phyloP scores from a whole-genome alignment of 2,329 filamentous ascomycete genomes.

The Reticulascus tulasneorum region DNA sequence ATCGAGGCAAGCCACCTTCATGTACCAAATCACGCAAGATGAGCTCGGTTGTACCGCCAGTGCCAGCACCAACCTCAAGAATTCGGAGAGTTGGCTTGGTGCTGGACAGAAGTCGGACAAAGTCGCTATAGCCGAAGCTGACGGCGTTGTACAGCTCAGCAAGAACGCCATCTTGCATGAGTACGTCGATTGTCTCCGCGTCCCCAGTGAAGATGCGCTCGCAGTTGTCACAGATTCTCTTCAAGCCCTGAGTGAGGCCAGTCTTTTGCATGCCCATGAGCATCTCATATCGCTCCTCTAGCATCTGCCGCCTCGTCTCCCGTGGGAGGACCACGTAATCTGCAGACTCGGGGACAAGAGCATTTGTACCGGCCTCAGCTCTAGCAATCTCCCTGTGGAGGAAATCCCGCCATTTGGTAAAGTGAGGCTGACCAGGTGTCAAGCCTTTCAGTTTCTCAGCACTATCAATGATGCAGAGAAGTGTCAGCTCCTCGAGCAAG shows the following conservation, averaged over 20 bases:
- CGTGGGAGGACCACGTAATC: not conserved
- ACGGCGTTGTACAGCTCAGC: constrained; percentile 1
- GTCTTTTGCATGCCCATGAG: no score
- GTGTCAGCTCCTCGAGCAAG: constrained; percentile 1
- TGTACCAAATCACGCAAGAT: not conserved
- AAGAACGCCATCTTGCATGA: constrained; percentile 20
- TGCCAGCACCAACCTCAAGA: constrained; percentile 10
- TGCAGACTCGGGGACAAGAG: not conserved
- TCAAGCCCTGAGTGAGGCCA: not conserved
- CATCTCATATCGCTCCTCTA: no score
- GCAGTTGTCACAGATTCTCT: constrained; percentile 3
- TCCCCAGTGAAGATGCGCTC: constrained; percentile 20
- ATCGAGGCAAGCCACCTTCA: not conserved
- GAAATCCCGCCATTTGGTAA: not conserved
- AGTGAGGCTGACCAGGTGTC: not conserved
- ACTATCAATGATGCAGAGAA: constrained; percentile 7
- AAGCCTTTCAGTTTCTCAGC: not conserved
- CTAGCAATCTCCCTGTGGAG: not conserved
- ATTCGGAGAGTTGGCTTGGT: constrained; percentile 30
- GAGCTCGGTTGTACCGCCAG: constrained; percentile 3
- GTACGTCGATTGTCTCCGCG: constrained; percentile 22
- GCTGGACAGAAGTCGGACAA: constrained; percentile 16
- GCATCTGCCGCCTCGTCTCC: no score
- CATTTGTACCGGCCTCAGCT: not conserved
- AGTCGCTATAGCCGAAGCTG: not conserved